Evolutionary conservation across 2,329 filamentous ascomycete genomes (phyloP).

Genomic region (Hirsutella minnesotensis): DNA sequence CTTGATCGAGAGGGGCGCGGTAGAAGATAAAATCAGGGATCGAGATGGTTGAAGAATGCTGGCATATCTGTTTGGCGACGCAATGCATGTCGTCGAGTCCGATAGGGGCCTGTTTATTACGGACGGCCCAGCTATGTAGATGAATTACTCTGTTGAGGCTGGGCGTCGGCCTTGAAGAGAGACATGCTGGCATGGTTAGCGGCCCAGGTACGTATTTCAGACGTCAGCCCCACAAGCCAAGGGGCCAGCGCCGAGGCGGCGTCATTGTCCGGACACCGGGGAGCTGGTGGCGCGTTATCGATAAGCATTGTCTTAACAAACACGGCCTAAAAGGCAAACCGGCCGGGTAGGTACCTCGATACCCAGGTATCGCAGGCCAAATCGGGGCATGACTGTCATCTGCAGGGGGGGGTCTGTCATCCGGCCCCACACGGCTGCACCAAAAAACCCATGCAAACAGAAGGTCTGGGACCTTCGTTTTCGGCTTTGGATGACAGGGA

Average conservation of each 20-base stretch:
- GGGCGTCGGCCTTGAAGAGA: background rate
- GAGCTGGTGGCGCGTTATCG: conserved; percentile 11
- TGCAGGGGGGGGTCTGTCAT: no score
- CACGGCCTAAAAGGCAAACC: no score
- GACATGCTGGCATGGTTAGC: background rate
- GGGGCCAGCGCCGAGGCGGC: background rate
- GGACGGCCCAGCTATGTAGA: no score
- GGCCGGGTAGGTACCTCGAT: no score
- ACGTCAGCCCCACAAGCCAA: background rate
- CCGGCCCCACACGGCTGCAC: no score
- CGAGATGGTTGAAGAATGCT: background rate
- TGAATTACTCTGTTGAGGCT: background rate
- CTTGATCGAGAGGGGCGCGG: background rate
- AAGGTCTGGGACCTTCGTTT: no score
- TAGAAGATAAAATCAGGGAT: background rate
- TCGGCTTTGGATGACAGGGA: no score
- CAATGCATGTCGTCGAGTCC: background rate
- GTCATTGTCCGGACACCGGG: background rate
- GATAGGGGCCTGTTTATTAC: background rate
- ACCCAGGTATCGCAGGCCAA: no score
- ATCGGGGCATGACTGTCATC: no score
- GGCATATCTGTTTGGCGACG: background rate
- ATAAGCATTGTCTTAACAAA: conserved; percentile 10
- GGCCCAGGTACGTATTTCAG: no score
- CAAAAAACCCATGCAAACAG: no score